Base-by-base conservation (phyloP, 2,329 filamentous ascomycete genomes). In the Exophiala xenobiotica region DNA sequence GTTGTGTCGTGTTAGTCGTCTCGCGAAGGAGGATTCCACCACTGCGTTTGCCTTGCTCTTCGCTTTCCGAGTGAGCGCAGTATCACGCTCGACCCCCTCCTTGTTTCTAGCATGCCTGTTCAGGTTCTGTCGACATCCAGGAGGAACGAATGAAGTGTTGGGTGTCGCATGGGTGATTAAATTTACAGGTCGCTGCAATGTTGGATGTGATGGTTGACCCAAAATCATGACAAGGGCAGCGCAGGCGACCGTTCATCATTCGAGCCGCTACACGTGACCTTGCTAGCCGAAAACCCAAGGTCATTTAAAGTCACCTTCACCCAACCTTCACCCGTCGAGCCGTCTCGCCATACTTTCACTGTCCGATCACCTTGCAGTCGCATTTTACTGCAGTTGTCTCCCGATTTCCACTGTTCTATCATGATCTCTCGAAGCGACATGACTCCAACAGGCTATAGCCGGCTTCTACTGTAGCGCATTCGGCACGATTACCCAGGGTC, bases 41-140 rank as follows among this genome's bases (percentile, higher is more conserved):
- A 37, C 29, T n/a, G 23, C 22, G 46, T 29, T 49, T 46, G 41
- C 51, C 47, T 54, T 40, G 47, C 20, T 42, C 46, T 46, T 45
- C 52, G 41, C 19, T 46, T 44, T 41, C 37, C 49, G 53, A 54
- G 48, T 51, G 53, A 56, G 58, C 58, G 58, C 50, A 47, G 40
- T 39, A 43, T 38, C 40, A 57, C 57, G 56, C 58, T 53, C 53
- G 49, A 49, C 46, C 23, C 48, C 39, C 19, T 33, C 38, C 46
- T 53, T 50, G 55, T 50, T 42, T 49, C 50, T 59, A 53, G 52
- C 58, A 61, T 61, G 49, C 56, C 58, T 55, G 43, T 46, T 37
- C 33, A 19, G 27, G 42, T 43, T 33, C 12, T 45, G 18, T 9
- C 37, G 41, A 44, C 51, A 54, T 56, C 27, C 31, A 38, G 26